Evolutionary conservation across 345 rosid species (phyloP).

Genomic region (Lagerstroemia speciosa): DNA sequence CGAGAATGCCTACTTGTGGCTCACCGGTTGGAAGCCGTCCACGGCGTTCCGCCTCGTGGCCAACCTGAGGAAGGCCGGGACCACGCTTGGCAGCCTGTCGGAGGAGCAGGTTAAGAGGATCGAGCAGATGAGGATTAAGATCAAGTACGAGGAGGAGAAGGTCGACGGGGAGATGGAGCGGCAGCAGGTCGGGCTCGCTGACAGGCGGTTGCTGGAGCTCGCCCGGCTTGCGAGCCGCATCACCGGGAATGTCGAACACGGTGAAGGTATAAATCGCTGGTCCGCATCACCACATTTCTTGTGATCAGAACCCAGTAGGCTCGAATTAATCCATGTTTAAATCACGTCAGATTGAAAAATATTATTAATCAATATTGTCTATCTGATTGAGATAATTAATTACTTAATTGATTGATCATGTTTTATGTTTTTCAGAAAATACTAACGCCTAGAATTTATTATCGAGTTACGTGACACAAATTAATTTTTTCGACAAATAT

Average conservation of each 20-base stretch:
- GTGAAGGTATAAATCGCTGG: neutral
- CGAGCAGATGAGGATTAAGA: constrained; percentile 44
- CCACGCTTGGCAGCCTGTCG: constrained; percentile 19
- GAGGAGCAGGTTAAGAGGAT: constrained; percentile 46
- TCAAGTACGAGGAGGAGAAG: constrained; percentile 55
- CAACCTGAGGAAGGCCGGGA: constrained; percentile 21
- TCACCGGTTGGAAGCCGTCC: constrained; percentile 85
- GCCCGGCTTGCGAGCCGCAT: constrained; percentile 29
- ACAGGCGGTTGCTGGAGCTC: constrained; percentile 53
- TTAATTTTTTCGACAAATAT: too few relatives aligned
- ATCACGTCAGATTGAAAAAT: too few relatives aligned
- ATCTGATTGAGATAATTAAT: too few relatives aligned
- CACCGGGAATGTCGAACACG: neutral
- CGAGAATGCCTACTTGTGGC: constrained; percentile 61
- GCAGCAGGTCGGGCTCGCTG: constrained; percentile 68
- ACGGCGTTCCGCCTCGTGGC: constrained; percentile 39
- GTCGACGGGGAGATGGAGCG: constrained; percentile 83
- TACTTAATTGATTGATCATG: too few relatives aligned
- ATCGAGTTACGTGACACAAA: too few relatives aligned
- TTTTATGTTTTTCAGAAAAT: too few relatives aligned
- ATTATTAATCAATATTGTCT: too few relatives aligned
- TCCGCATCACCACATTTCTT: too few relatives aligned
- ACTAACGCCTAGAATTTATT: too few relatives aligned
- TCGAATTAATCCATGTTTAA: too few relatives aligned
- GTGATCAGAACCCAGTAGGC: too few relatives aligned